A percentile compares a stretch with the other conserved stretches of the same genome.
phyloP scores from a whole-genome alignment of 257 asterid genomes.

The Nicotiana benthamiana region DNA sequence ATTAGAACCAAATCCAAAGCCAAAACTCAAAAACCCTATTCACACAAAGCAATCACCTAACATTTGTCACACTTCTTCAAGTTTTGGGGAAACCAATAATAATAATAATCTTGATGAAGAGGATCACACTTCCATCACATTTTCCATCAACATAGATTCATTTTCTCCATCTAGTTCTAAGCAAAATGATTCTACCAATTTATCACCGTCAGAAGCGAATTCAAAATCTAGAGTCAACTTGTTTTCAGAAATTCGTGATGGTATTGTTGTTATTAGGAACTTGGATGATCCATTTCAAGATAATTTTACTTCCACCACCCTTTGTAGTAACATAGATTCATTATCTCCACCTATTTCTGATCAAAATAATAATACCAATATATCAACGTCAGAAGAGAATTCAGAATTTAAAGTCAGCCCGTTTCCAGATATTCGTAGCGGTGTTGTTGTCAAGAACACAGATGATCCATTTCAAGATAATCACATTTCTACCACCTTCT shows the following conservation, averaged over 20 bases:
- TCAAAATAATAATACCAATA: background rate
- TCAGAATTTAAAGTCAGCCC: background rate
- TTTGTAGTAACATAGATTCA: conserved; percentile 25
- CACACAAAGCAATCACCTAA: background rate
- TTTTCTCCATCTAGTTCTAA: conserved; percentile 4
- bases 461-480: conserved; percentile 24
- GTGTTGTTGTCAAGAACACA: background rate
- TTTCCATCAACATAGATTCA: conserved; percentile 27
- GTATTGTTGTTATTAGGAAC: background rate
- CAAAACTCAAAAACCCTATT: background rate
- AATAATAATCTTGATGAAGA: conserved; percentile 3
- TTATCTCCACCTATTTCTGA: conserved; percentile 6
- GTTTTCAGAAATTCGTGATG: background rate
- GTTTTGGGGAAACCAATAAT: background rate
- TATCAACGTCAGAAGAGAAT: background rate
- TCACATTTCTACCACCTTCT: too few relatives aligned
- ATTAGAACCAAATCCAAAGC: background rate
- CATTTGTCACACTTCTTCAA: background rate
- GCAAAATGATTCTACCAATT: background rate
- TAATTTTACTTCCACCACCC: conserved; percentile 19
- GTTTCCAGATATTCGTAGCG: background rate
- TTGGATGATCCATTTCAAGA: background rate
- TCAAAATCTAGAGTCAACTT: background rate
- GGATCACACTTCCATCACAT: conserved; percentile 13
- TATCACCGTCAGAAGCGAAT: background rate